Evolutionary conservation across 169 alveolate species (phyloP), one percentile per base, ranked within the genome.

Genomic region (Hammondia hammondi): DNA sequence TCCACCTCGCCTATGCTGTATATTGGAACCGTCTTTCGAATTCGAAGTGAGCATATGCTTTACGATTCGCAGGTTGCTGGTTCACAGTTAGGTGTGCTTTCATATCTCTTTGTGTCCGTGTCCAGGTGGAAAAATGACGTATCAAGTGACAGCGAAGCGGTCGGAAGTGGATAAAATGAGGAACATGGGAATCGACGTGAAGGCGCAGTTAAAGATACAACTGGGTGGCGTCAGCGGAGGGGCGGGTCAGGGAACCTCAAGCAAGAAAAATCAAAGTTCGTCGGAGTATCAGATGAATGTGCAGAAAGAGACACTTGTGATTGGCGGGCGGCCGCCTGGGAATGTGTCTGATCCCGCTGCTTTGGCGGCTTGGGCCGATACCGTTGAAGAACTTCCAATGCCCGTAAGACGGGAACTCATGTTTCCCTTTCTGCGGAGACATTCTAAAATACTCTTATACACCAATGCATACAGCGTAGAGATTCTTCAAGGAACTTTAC

Each of bases 111-210:
- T 21, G 87, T 77, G 27, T 48, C 2, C 24, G 61, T 14, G 21
- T 56, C 29, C 71, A 96, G 97, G 98, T 48, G 98, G 98, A 12
- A 97, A 97, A 87, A 96, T 97, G 93, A 97, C 98, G 85, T 94
- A 97, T 92, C 97, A 96, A 48, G 94, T 97, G 19, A 96, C 97
- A 72, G 94, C 97, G 84, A 85, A 95, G 43, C 96, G 94, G 67
- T 61, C 97, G 43, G 97, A 97, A 72, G 95, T 97, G 45, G 92
- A 92, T 10, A 29, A 94, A 84, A 61, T 97, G 97, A 96, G 93
- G 88, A 95, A 94, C 81, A 82, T 85, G 12, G 98, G 98, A 19
- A 88, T 82, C 82, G 96, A 96, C 95, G 96, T 97, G 14, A 96
- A 97, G 84, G 92, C 96, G 35, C 91, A 71, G 81, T 88, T 97